phyloP scores from a whole-genome alignment of 208 protist genomes.

The Angomonas desouzai region DNA sequence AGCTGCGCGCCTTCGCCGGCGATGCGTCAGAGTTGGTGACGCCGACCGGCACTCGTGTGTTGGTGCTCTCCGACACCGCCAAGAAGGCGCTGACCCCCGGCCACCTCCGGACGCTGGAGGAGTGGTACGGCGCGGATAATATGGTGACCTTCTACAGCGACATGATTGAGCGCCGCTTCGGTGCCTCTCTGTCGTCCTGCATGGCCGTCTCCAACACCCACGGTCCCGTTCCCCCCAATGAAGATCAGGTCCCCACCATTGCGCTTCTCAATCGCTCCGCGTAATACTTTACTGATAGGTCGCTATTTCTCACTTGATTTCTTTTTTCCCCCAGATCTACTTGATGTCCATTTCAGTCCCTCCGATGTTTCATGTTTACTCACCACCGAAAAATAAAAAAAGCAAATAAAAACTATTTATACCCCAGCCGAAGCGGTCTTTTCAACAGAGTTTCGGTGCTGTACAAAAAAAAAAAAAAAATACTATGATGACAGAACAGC shows the following conservation, averaged over 20 bases:
- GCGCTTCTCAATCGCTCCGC: neutral
- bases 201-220: slow-evolving; percentile 46
- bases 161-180: slow-evolving; percentile 53
- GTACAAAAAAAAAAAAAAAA: slow-evolving; percentile 11
- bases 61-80: slow-evolving; percentile 57
- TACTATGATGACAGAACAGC: too few relatives aligned
- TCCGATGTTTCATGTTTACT: neutral
- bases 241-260: slow-evolving; percentile 21
- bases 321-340: too few relatives aligned
- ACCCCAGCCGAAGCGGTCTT: too few relatives aligned
- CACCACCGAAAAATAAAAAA: slow-evolving; percentile 1
- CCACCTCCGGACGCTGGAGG: slow-evolving; percentile 28
- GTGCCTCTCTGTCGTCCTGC: slow-evolving; percentile 45
- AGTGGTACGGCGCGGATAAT: slow-evolving; percentile 62
- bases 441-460: too few relatives aligned
- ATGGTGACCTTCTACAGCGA: slow-evolving; percentile 59
- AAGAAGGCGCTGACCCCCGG: slow-evolving; percentile 24
- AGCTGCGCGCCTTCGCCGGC: slow-evolving; percentile 58
- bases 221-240: slow-evolving; percentile 38
- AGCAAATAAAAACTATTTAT: neutral
- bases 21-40: slow-evolving; percentile 41
- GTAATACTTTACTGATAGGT: too few relatives aligned
- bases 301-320: neutral
- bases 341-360: too few relatives aligned
- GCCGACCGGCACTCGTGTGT: slow-evolving; percentile 20